Evolutionary conservation across 331 rosid species (phyloP).

Genomic region (Ulmus americana): DNA sequence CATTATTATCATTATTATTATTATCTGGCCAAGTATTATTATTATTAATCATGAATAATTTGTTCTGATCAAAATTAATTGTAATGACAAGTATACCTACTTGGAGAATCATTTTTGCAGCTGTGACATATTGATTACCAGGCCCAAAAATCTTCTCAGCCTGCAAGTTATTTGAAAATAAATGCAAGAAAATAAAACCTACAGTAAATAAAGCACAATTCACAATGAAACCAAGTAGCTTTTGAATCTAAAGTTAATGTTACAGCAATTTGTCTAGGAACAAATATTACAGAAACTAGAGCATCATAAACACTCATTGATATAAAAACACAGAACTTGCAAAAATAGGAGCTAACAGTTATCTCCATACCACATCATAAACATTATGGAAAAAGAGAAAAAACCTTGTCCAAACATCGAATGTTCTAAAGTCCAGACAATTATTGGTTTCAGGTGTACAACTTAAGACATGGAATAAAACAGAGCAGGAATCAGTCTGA

Average conservation of each 20-base stretch:
- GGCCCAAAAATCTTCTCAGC: conserved; percentile 93
- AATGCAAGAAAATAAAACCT: not conserved
- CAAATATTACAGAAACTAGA: not conserved
- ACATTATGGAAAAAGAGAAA: not conserved
- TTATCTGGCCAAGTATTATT: not conserved
- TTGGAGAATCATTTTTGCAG: conserved; percentile 98
- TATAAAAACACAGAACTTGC: not conserved
- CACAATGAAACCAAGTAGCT: not conserved
- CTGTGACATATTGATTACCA: conserved; percentile 96
- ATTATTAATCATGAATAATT: no score
- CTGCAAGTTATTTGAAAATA: conserved; percentile 32
- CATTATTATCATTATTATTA: not conserved
- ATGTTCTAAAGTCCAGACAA: not conserved
- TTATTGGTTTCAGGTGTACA: not conserved
- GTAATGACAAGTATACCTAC: conserved; percentile 30
- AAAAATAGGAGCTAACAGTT: not conserved
- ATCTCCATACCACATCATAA: not conserved
- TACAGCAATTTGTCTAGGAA: not conserved
- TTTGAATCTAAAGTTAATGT: not conserved
- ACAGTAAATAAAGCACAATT: no score
- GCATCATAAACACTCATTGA: not conserved
- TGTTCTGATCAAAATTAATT: not conserved
- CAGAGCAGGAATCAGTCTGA: not conserved
- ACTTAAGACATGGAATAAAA: not conserved
- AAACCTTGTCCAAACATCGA: not conserved